phyloP scores from a whole-genome alignment of 1,139 yeast species.

The Pichia sp. region DNA sequence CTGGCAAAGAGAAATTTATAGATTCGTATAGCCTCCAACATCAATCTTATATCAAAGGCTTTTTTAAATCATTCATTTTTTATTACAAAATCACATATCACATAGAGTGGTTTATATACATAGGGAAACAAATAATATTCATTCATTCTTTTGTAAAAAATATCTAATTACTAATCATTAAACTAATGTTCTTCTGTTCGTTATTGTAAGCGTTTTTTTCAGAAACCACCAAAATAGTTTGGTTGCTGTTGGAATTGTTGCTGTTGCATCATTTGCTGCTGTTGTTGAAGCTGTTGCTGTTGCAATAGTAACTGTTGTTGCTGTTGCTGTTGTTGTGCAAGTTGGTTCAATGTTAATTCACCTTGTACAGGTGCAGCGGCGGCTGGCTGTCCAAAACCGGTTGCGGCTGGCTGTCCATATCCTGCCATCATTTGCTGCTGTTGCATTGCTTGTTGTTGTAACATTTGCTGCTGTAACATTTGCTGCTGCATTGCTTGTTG shows the following conservation, averaged over 20 bases:
- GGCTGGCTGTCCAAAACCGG: background rate
- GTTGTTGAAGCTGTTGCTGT: slow-evolving; percentile 28
- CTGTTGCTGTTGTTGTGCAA: slow-evolving; percentile 29
- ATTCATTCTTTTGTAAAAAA: too few relatives aligned
- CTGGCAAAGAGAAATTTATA: slow-evolving; percentile 49
- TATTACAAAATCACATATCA: too few relatives aligned
- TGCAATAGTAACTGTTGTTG: slow-evolving; percentile 10
- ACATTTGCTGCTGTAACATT: slow-evolving; percentile 27
- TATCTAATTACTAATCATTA: too few relatives aligned
- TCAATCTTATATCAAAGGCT: too few relatives aligned
- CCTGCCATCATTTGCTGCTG: slow-evolving; percentile 10
- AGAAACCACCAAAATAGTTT: slow-evolving; percentile 25
- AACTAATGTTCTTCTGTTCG: too few relatives aligned
- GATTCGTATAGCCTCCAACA: slow-evolving; percentile 1
- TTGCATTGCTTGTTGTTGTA: slow-evolving; percentile 28
- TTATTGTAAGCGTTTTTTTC: background rate
- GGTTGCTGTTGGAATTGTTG: slow-evolving; percentile 20
- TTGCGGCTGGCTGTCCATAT: background rate
- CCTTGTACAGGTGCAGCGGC: slow-evolving; percentile 1
- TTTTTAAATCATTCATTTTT: too few relatives aligned
- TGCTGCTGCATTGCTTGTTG: slow-evolving; percentile 33
- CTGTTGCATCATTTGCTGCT: slow-evolving; percentile 7
- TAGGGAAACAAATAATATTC: too few relatives aligned
- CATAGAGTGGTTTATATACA: too few relatives aligned
- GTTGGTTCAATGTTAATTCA: slow-evolving; percentile 27